Evolutionary conservation across 2,329 filamentous ascomycete species (phyloP), one percentile per base, ranked within the genome.

Genomic region (Diaporthe capsici): DNA sequence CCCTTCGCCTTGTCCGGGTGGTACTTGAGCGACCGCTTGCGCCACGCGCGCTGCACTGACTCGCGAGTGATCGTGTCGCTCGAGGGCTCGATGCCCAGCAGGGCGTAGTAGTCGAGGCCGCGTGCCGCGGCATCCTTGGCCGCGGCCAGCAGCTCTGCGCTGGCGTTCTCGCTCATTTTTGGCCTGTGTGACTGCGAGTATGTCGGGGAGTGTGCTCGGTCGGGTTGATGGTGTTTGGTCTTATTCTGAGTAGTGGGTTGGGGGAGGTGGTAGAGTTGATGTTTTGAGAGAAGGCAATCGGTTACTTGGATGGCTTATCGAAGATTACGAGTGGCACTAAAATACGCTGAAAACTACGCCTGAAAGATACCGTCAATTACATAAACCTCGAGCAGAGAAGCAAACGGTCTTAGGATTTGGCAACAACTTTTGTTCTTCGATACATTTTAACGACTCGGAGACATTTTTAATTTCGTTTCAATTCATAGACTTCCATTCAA

Each of bases 1-100:
- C 90, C 91, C 78, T 92, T 91, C 73, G 96, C 92, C 86, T 98
- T 98, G 88, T 98, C 96, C 1, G 96, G 96, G 84, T 98, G 96
- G 87, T 96, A 95, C 81, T 95, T 95, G n/a, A 98, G 88, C 4
- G 95, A 95, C 42, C 93, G 92, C 80, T 94, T 94, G 76, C 95
- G 92, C 88, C 96, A 98, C 60, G 95, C 95, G 79, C 94, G 92
- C 78, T 94, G 93, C 28, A 76, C 76, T 1, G 37, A 17, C 77
- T 95, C 93, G n/a, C 91, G 86, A 74, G 93, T 92, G 28, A 89
- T 85, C 0, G 93, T 91, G 25, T 92, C 89, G 42, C 5, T 5
- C 15, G 53, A n/a, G 28, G 91, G 87, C 74, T 91, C 87, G 68
- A 97, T 88, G 73, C 90, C 90, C 22, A 98, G 90, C 37, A 98